Percentiles rank a stretch among this genome's conserved stretches.
phyloP scores from a whole-genome alignment of 2,329 filamentous ascomycete genomes.

The Myrmaecium sp. region DNA sequence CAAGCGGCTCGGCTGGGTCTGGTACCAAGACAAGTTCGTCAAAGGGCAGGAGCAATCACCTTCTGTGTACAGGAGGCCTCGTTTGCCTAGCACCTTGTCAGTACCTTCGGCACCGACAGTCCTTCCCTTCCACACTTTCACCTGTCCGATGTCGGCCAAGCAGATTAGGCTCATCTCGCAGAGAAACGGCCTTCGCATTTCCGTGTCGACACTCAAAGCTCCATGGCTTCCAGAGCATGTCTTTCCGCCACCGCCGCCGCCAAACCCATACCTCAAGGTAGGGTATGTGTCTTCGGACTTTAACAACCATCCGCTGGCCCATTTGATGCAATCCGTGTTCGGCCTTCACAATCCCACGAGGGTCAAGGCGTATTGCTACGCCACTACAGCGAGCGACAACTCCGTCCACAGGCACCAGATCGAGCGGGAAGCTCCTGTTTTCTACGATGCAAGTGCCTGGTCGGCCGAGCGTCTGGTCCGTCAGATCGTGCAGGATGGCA shows the following conservation, averaged over 20 bases:
- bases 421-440: constrained; percentile 78
- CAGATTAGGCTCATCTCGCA: constrained; percentile 91
- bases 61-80: constrained; percentile 52
- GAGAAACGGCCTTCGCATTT: constrained; percentile 83
- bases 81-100: constrained; percentile 53
- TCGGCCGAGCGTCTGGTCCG: constrained; percentile 65
- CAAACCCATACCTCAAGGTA: constrained; percentile 68
- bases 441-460: constrained; percentile 79
- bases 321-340: constrained; percentile 98
- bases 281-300: constrained; percentile 98
- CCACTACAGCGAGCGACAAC: constrained; percentile 78
- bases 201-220: constrained; percentile 69
- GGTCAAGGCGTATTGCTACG: constrained; percentile 84
- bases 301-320: constrained; percentile 92
- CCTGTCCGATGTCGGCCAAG: constrained; percentile 76
- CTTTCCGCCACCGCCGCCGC: constrained; percentile 71
- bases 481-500: constrained; percentile 72
- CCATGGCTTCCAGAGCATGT: constrained; percentile 73
- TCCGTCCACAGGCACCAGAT: constrained; percentile 86
- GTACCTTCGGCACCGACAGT: constrained; percentile 85
- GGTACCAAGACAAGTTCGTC: constrained; percentile 73
- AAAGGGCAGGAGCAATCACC: constrained; percentile 37
- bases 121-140: constrained; percentile 94
- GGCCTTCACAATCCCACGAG: constrained; percentile 62
- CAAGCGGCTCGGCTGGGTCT: constrained; percentile 61